Conservation (phyloP, 352 stramenopile genomes). For the Salisapilia sapeloensis region DNA sequence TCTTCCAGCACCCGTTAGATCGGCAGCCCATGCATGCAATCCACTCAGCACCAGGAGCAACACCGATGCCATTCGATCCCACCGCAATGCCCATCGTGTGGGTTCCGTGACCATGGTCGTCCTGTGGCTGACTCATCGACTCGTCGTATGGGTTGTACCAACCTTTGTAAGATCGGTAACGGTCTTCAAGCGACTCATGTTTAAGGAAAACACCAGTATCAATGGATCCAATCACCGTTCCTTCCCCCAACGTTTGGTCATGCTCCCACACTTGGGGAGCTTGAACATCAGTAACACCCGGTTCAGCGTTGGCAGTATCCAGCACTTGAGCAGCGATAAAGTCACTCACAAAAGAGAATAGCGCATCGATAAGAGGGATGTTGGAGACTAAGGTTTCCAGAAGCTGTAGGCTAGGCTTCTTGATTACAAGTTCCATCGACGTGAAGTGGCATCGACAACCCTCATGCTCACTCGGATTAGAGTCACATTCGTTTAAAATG, state of each 20-base stretch:
- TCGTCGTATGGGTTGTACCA: slow-evolving; percentile 7
- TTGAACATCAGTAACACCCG: slow-evolving; percentile 3
- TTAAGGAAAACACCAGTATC: slow-evolving; percentile 3
- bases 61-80: slow-evolving; percentile 5
- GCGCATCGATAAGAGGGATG: too few relatives aligned
- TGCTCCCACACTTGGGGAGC: slow-evolving; percentile 1
- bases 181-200: slow-evolving; percentile 3
- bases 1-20: slow-evolving; percentile 4
- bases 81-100: slow-evolving; percentile 8
- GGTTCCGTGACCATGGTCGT: slow-evolving; percentile 7
- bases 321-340: too few relatives aligned
- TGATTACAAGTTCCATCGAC: too few relatives aligned
- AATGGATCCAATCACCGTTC: slow-evolving; percentile 6
- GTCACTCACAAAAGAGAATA: too few relatives aligned
- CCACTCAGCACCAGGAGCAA: slow-evolving; percentile 6
- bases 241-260: slow-evolving; percentile 1
- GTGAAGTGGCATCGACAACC: too few relatives aligned
- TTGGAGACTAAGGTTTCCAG: too few relatives aligned
- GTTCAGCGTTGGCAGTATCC: too few relatives aligned
- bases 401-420: too few relatives aligned
- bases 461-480: too few relatives aligned
- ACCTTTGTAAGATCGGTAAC: slow-evolving; percentile 1
- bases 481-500: too few relatives aligned
- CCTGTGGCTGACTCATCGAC: slow-evolving; percentile 5
- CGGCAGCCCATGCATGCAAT: slow-evolving; percentile 12